Evolutionary conservation across 306 rosid species (phyloP), one percentile per base, ranked within the genome.

Genomic region (Ceratonia siliqua): DNA sequence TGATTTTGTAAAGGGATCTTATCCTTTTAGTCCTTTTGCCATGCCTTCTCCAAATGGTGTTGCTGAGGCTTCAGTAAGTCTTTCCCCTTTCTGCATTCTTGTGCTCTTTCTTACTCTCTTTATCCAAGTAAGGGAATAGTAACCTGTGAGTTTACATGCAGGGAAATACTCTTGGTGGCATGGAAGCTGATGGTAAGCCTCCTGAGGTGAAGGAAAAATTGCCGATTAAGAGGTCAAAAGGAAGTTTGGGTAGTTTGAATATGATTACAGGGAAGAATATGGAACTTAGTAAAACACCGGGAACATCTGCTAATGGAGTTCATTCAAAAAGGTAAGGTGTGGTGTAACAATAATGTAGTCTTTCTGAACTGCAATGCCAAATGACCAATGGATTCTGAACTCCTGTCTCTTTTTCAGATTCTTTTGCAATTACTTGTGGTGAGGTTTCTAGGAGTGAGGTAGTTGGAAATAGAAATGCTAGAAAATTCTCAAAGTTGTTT

Each of bases 201-300:
- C 87, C 87, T 67, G 99, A 92, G 76, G 89, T 76, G 75, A 94
- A 94, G 85, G 99, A 87, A 82, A 94, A 94, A 72, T 77, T 94
- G 87, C 95, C 97, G 12, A 94, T 92, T 61, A 94, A 94, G 85
- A 87, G 99, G 87, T 94, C 97, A 17, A 94, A 92, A 76, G 99
- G 99, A 92, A 94, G 97, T 82, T 81, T 92, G 79, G 97, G 98
- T 66, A 91, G 97, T 85, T 88, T 94, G 87, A 94, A 89, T 86
- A 94, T 94, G 96, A 87, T 94, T 74, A 92, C 99, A 2, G 93
- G 99, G 86, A 94, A 90, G 87, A 88, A 87, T 82, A 90, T 84
- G 45, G 96, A 90, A 75, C 91, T 55, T 58, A 80, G 85, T 77
- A 94, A 90, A 90, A 76, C 93, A 63, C 77, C 90, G 7, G 95